These are phyloP conservation scores for Agaricus subrufescens DNA, from an alignment of 768 basidiomycete species.

Conservation along the genomic window DNA sequence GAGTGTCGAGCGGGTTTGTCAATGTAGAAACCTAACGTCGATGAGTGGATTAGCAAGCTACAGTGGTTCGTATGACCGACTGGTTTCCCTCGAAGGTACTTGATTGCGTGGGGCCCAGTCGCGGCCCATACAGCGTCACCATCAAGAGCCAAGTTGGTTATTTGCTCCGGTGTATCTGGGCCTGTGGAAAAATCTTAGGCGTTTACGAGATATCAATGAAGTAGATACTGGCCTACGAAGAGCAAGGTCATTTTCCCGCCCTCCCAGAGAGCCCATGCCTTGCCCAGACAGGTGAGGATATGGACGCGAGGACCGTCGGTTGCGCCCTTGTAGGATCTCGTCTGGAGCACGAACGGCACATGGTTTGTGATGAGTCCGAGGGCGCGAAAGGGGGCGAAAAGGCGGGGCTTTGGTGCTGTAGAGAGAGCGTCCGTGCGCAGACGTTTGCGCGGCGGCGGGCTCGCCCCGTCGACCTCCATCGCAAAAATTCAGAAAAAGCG, in stretches of 20 bases:
- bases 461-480: slow-evolving; percentile 26
- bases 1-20: slow-evolving; percentile 59
- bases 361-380: slow-evolving; percentile 92
- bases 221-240: slow-evolving; percentile 77
- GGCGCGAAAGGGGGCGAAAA: slow-evolving; percentile 94
- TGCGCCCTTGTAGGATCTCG: slow-evolving; percentile 78
- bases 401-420: slow-evolving; percentile 31
- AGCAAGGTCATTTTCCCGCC: slow-evolving; percentile 88
- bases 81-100: slow-evolving; percentile 88
- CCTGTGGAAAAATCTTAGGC: slow-evolving; percentile 40
- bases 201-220: background rate
- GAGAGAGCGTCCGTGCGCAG: too few relatives aligned
- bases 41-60: background rate
- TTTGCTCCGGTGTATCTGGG: slow-evolving; percentile 70
- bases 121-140: slow-evolving; percentile 85
- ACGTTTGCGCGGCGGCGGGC: slow-evolving; percentile 12
- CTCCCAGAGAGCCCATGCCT: slow-evolving; percentile 94
- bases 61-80: slow-evolving; percentile 28
- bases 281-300: slow-evolving; percentile 82
- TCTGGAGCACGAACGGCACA: slow-evolving; percentile 85
- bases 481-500: too few relatives aligned
- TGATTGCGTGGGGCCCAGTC: slow-evolving; percentile 61
- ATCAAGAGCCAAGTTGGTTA: slow-evolving; percentile 75
- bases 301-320: slow-evolving; percentile 80
- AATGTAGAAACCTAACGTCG: slow-evolving; percentile 46